Percentiles rank a stretch among this genome's conserved stretches.
These are phyloP conservation scores for Wickerhamiella pararugosa DNA, from an alignment of 1,139 yeast genomes.

Conservation along the genomic window DNA sequence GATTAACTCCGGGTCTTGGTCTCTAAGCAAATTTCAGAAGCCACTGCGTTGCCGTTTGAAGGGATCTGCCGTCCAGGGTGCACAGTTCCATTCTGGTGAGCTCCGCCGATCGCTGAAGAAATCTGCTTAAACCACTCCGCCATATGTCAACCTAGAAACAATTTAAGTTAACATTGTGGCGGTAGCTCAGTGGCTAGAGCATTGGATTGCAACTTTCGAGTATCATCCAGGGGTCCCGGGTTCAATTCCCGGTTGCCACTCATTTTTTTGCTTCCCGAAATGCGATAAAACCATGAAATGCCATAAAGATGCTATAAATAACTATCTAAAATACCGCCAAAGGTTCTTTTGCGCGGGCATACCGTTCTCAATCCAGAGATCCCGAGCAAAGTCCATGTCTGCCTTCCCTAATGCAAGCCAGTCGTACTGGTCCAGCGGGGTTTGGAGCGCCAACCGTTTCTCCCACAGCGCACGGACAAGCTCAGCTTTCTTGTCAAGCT, in stretches of 20 bases:
- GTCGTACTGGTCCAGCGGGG: conserved; percentile 13
- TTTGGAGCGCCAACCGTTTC: conserved; percentile 34
- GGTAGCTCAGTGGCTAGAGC: conserved; percentile 9
- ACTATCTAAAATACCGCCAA: too few relatives aligned
- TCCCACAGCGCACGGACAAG: conserved; percentile 45
- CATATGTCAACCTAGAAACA: too few relatives aligned
- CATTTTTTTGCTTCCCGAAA: background rate
- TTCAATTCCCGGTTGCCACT: conserved; percentile 26
- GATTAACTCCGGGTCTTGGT: too few relatives aligned
- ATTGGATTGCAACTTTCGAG: conserved; percentile 5
- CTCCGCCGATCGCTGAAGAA: too few relatives aligned
- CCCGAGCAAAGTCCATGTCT: background rate
- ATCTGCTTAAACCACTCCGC: too few relatives aligned
- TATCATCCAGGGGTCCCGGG: conserved; percentile 22
- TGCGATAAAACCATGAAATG: too few relatives aligned
- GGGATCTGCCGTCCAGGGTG: too few relatives aligned
- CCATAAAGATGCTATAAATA: too few relatives aligned
- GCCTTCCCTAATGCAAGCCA: conserved; percentile 55
- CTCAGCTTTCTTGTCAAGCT: conserved; percentile 35
- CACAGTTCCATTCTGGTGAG: too few relatives aligned
- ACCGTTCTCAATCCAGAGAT: background rate
- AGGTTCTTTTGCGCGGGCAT: too few relatives aligned
- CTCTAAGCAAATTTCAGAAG: too few relatives aligned
- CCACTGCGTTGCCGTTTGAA: too few relatives aligned
- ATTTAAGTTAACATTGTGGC: background rate